Evolutionary conservation across 177 flowering plant species (phyloP), one percentile per base, ranked within the genome.

Genomic region (Tripterygium wilfordii): DNA sequence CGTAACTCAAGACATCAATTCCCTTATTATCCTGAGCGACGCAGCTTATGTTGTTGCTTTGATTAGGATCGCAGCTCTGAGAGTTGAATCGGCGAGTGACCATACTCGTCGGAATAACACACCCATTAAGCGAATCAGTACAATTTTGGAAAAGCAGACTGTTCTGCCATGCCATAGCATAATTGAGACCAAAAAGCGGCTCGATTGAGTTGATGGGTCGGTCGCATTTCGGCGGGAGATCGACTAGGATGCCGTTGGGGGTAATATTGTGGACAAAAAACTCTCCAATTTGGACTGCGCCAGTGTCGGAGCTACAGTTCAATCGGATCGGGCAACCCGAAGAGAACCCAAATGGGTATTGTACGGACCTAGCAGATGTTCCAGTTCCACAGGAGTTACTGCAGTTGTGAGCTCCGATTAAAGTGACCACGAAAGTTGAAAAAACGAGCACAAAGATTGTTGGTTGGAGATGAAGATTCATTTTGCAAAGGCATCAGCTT

Each of bases 71-170:
- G 35, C 91, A 74, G 0, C 10, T 30, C 3, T 2, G 3, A 12
- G 28, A 2, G 0, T 29, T 30, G 23, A 76, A 44, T 10, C 39
- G 56, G 5, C 25, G 10, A 8, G 36, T 23, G 1, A 77, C 4
- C 19, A 70, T 22, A 10, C 46, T 20, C 18, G 48, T 32, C 13
- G 73, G 62, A 0, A 71, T 36, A 13, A 38, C 18, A 47, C 85
- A 82, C 1, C 44, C 65, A 8, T 19, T 17, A 0, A 14, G 36
- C 2, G 33, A 26, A 4, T 51, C 9, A 2, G 4, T 23, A 37
- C 95, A 83, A 33, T 63, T 57, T 17, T 62, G 63, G 3, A 85
- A 45, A 8, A 85, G 68, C 4, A 82, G 49, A 13, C 66, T 69
- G 51, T 80, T 85, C 23, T 25, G 47, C 45, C 42, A 29, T 4